Evolutionary conservation across 106 monocot genomes (phyloP).

Genomic region (Dendrobium huoshanense): DNA sequence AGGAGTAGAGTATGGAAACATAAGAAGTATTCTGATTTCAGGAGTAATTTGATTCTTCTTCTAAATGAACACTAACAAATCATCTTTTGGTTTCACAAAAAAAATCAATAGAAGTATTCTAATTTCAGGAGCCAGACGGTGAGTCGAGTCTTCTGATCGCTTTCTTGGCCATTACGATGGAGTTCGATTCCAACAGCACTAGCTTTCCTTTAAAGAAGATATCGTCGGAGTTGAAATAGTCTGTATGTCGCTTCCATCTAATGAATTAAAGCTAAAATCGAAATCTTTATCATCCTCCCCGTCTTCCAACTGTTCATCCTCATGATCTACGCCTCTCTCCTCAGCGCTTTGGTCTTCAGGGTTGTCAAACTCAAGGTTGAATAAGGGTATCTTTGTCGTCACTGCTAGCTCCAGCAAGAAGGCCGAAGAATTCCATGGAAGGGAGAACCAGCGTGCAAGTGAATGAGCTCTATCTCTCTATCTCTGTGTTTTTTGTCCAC

Average conservation of each 20-base stretch:
- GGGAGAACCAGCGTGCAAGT: slow-evolving; percentile 11
- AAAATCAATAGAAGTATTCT: no score
- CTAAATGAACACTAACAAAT: no score
- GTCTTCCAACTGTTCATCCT: neutral
- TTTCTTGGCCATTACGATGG: slow-evolving; percentile 7
- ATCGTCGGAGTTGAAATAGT: slow-evolving; percentile 28
- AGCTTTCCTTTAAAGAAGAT: slow-evolving; percentile 46
- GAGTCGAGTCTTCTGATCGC: slow-evolving; percentile 24
- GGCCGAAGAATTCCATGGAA: slow-evolving; percentile 55
- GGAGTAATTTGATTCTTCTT: no score
- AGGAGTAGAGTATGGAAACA: no score
- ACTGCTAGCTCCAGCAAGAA: slow-evolving; percentile 4
- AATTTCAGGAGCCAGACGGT: neutral
- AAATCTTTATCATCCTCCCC: slow-evolving; percentile 22
- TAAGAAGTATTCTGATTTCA: no score
- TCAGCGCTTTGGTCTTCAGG: slow-evolving; percentile 1
- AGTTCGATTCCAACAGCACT: slow-evolving; percentile 24
- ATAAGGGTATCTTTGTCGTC: slow-evolving; percentile 20
- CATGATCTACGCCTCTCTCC: neutral
- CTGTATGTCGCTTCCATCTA: neutral
- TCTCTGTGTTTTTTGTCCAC: neutral
- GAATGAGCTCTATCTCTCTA: no score
- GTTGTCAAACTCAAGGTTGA: slow-evolving; percentile 52
- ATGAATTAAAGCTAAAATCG: slow-evolving; percentile 15
- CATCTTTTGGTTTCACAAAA: no score